Conservation (phyloP, 352 stramenopile genomes). For the Phytophthora rubi region DNA sequence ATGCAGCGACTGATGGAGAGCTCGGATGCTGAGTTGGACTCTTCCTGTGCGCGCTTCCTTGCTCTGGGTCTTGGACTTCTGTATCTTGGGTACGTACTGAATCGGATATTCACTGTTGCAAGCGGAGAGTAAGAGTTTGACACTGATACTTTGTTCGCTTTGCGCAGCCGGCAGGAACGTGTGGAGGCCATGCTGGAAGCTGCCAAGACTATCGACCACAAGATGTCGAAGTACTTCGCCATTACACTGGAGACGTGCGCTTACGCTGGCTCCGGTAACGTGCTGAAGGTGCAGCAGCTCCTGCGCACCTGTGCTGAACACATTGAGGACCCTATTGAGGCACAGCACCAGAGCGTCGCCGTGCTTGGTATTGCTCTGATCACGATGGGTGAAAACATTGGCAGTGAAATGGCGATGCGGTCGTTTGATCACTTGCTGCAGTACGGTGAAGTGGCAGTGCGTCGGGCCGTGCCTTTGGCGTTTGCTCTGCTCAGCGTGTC, state of each 20-base stretch:
- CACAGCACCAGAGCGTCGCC: conserved; percentile 93
- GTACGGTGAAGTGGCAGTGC: conserved; percentile 98
- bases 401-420: conserved; percentile 98
- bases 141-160: conserved; percentile 52
- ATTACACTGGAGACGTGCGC: conserved; percentile 98
- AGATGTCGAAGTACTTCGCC: conserved; percentile 96
- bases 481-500: conserved; percentile 97
- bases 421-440: conserved; percentile 99
- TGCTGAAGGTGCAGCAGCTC: conserved; percentile 98
- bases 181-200: conserved; percentile 99
- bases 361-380: conserved; percentile 98
- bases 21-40: conserved; percentile 96
- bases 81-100: conserved; percentile 93
- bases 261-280: conserved; percentile 98
- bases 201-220: conserved; percentile 98
- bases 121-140: conserved; percentile 88
- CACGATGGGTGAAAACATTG: conserved; percentile 97
- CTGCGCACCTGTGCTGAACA: conserved; percentile 98
- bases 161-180: conserved; percentile 87
- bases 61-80: conserved; percentile 97
- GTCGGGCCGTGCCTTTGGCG: conserved; percentile 96
- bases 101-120: conserved; percentile 1
- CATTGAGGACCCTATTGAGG: conserved; percentile 81
- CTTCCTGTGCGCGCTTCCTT: conserved; percentile 96
- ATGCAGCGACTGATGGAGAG: conserved; percentile 99